Base-by-base conservation (phyloP, 2,329 filamentous ascomycete species). In the Epichloe scottii region DNA sequence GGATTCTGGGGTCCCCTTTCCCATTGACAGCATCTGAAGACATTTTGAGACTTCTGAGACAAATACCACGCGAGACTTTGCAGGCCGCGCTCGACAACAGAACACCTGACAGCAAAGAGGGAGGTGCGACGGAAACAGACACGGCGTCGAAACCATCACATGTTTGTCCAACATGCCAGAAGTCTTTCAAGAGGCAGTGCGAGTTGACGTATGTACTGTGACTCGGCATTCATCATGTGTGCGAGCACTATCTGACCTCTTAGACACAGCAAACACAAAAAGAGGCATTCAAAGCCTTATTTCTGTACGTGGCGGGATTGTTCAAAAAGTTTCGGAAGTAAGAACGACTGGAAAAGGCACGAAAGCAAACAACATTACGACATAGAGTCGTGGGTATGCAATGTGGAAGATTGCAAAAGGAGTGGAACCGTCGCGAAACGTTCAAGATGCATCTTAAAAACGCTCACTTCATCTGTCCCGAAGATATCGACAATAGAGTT, bases 261-360 rank as follows among this genome's bases (percentile, higher is more conserved):
- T 3, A 39, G 12, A 12, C 4, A 35, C 26, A 91, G 87, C 56
- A 96, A 96, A 65, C 90, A 95, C 63, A 72, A 79, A 64, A 91
- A 89, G 62, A 81, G 89, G 1, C 90, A 96, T 63, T 75, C 79
- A 7, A 82, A 81, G 56, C 90, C 89, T 0, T 95, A 91, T 55
- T 82, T 82, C 12, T 96, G 90, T 65, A 95, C 89, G 0, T 86
- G 82, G 56, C 66, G 72, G 8, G 67, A 70, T 33, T 95, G 90
- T 60, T 65, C 68, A 46, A 89, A 88, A 61, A 72, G 63, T 0
- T 95, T 95, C 58, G 90, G 90, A n/a, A 90, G 86, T 65, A 95
- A 95, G 63, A 90, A 89, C 53, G 90, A 96, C 66, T 96, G 81
- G 90, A 95, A 94, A 63, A 81, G 90, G 1, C 90, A 96, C 60